phyloP scores from a whole-genome alignment of 2,329 filamentous ascomycete genomes.

The Exserohilum turcica region DNA sequence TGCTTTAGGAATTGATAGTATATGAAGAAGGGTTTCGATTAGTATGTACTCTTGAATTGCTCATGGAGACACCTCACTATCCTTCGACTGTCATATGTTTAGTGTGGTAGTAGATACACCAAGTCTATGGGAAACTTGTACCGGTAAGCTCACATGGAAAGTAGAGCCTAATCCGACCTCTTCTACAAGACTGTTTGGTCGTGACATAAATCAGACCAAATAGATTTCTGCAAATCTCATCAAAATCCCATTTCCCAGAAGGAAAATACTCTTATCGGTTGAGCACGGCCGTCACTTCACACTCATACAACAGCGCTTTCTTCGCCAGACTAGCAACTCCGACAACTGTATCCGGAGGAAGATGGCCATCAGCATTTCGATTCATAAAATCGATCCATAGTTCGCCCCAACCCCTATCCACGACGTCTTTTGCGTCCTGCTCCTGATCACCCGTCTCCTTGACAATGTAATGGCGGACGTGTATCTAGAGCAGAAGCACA shows the following conservation, averaged over 20 bases:
- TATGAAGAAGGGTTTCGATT: too few relatives aligned
- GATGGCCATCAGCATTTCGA: constrained; percentile 37
- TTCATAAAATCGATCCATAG: constrained; percentile 47
- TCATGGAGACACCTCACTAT: too few relatives aligned
- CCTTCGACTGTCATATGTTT: too few relatives aligned
- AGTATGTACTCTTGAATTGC: too few relatives aligned
- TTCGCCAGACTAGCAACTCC: constrained; percentile 43
- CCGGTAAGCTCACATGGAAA: too few relatives aligned
- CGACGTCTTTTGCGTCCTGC: constrained; percentile 29
- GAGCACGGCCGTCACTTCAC: constrained; percentile 42
- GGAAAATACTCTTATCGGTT: not conserved
- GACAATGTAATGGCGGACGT: constrained; percentile 46
- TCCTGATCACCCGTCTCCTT: constrained; percentile 37
- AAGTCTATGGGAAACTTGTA: too few relatives aligned
- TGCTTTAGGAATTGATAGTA: too few relatives aligned
- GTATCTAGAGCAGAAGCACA: constrained; percentile 14
- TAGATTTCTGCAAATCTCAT: not conserved
- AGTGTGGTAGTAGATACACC: too few relatives aligned
- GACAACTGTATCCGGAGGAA: constrained; percentile 46
- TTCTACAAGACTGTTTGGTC: too few relatives aligned
- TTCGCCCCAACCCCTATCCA: constrained; percentile 40
- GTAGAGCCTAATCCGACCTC: too few relatives aligned
- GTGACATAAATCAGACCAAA: too few relatives aligned
- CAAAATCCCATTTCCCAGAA: not conserved
- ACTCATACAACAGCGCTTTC: constrained; percentile 41